Evolutionary conservation across 2,329 filamentous ascomycete genomes (phyloP).

Genomic region (Penicillium sp.): DNA sequence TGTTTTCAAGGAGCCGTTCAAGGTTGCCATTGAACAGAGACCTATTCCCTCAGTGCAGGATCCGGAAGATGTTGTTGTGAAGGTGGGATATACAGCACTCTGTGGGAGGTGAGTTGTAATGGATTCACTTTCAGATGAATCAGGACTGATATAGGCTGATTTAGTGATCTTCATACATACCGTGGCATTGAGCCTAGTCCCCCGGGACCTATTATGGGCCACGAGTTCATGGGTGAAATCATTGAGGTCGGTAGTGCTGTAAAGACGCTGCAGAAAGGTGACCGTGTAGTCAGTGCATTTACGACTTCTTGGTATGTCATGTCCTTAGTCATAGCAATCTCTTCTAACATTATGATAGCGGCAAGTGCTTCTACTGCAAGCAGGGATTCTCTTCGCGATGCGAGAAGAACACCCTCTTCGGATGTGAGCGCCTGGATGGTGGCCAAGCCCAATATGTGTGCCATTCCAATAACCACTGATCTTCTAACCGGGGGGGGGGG

Average conservation of each 20-base stretch:
- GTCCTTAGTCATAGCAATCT: neutral
- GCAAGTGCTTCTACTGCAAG: conserved; percentile 78
- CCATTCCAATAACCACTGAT: neutral
- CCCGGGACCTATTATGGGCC: conserved; percentile 63
- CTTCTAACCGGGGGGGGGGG: too few species aligned
- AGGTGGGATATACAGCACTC: conserved; percentile 74
- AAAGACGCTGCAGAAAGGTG: conserved; percentile 64
- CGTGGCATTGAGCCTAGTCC: conserved; percentile 70
- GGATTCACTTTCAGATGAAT: neutral
- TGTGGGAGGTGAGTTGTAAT: conserved; percentile 68
- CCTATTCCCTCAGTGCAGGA: conserved; percentile 70
- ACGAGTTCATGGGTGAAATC: conserved; percentile 79
- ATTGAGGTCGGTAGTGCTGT: conserved; percentile 63
- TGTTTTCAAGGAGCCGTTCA: conserved; percentile 72
- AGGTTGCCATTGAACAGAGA: conserved; percentile 70
- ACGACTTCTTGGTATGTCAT: conserved; percentile 65
- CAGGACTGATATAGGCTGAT: neutral
- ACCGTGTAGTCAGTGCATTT: conserved; percentile 77
- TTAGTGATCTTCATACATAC: conserved; percentile 77
- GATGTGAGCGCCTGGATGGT: conserved; percentile 63
- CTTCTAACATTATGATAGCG: conserved; percentile 37
- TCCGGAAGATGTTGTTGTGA: conserved; percentile 71
- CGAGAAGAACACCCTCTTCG: conserved; percentile 64
- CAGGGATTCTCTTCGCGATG: conserved; percentile 73
- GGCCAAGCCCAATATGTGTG: conserved; percentile 71